Conservation (phyloP, 768 basidiomycete species). For the Dendrothele bispora region DNA sequence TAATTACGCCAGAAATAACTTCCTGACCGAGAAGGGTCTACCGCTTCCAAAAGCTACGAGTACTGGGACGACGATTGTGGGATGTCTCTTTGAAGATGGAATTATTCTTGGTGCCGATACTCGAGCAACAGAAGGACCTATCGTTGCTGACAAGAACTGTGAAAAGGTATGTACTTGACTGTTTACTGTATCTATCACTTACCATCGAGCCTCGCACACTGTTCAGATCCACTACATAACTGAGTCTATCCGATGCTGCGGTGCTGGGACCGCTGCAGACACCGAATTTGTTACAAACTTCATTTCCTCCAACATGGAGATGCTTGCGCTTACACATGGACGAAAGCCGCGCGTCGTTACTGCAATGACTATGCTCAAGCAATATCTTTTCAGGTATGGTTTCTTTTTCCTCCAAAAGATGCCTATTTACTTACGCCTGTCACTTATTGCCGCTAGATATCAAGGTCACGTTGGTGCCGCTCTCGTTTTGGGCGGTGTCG, state of each 20-base stretch:
- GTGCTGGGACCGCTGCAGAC: slow-evolving; percentile 98
- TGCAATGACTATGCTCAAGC: slow-evolving; percentile 99
- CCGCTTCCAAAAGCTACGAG: slow-evolving; percentile 83
- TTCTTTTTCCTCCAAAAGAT: too few species aligned
- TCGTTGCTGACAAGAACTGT: slow-evolving; percentile 99
- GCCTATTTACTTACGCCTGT: background rate
- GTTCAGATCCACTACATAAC: slow-evolving; percentile 94
- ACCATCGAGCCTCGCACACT: background rate
- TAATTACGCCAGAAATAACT: slow-evolving; percentile 61
- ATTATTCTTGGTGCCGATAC: slow-evolving; percentile 97
- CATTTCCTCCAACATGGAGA: slow-evolving; percentile 94
- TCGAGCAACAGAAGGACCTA: slow-evolving; percentile 89
- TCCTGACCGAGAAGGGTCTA: slow-evolving; percentile 67
- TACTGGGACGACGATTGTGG: slow-evolving; percentile 97
- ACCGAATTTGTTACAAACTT: slow-evolving; percentile 94
- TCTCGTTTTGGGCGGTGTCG: slow-evolving; percentile 96
- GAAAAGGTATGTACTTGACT: slow-evolving; percentile 86
- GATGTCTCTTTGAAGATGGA: slow-evolving; percentile 89
- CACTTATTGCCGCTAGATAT: slow-evolving; percentile 48
- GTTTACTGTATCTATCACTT: too few species aligned
- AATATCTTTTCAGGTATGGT: slow-evolving; percentile 84
- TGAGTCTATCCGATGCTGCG: slow-evolving; percentile 94
- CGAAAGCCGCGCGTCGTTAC: slow-evolving; percentile 93
- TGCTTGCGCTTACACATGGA: slow-evolving; percentile 88
- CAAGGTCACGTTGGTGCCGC: slow-evolving; percentile 95